Evolutionary conservation across 768 basidiomycete species (phyloP).

Genomic region (Mycena vitilis): DNA sequence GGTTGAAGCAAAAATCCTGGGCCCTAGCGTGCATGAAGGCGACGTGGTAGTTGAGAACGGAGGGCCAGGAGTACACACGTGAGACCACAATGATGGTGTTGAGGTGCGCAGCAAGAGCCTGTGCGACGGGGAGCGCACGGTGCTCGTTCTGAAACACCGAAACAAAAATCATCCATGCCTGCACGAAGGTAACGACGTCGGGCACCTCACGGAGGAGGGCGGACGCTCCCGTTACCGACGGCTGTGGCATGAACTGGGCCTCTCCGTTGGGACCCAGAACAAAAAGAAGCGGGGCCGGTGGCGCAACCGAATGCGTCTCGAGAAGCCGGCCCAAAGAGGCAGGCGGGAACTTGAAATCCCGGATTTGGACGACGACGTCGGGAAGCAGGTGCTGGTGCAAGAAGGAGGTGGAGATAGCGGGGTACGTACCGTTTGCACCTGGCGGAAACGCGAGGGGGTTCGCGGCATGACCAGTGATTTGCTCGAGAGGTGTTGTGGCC

Average conservation of each 20-base stretch:
- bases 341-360: conserved; percentile 17
- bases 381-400: conserved; percentile 18
- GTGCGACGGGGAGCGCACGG: background rate
- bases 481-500: background rate
- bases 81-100: background rate
- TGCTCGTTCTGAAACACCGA: background rate
- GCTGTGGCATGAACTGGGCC: background rate
- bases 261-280: background rate
- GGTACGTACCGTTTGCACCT: conserved; percentile 10
- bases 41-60: conserved; percentile 9
- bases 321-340: conserved; percentile 21
- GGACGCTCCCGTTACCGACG: background rate
- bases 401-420: background rate
- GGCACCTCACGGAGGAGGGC: conserved; percentile 5
- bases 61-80: background rate
- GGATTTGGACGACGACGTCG: conserved; percentile 12
- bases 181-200: conserved; percentile 6
- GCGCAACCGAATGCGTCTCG: background rate
- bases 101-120: conserved; percentile 4
- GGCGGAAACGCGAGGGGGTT: conserved; percentile 9
- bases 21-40: conserved; percentile 3
- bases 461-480: background rate
- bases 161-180: conserved; percentile 18
- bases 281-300: background rate
- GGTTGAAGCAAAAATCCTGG: background rate